Percentiles rank a stretch among this genome's conserved stretches.
These are phyloP conservation scores for Lactifluus pinguis DNA, from an alignment of 768 basidiomycete species.

Conservation along the genomic window DNA sequence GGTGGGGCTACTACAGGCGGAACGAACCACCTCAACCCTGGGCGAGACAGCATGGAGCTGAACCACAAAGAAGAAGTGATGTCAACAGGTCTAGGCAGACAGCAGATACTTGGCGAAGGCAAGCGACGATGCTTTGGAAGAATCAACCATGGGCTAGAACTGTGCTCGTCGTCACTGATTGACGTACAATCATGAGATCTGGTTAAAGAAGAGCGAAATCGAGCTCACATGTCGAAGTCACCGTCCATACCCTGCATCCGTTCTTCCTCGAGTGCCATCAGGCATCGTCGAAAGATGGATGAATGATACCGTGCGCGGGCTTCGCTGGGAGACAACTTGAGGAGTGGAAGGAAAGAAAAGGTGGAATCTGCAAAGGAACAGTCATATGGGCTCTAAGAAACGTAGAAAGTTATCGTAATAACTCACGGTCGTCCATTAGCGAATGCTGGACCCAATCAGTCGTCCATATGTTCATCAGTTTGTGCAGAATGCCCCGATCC, in stretches of 20 bases:
- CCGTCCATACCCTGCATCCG: constrained; percentile 31
- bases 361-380: constrained; percentile 33
- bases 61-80: constrained; percentile 58
- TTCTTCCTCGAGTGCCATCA: constrained; percentile 43
- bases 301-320: constrained; percentile 51
- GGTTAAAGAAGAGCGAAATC: background rate
- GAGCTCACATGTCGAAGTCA: constrained; percentile 38
- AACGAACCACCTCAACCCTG: constrained; percentile 73
- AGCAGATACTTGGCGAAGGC: constrained; percentile 26
- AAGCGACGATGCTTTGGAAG: constrained; percentile 24
- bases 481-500: constrained; percentile 48
- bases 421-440: constrained; percentile 52
- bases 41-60: constrained; percentile 73
- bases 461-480: constrained; percentile 86
- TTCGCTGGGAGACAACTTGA: constrained; percentile 55
- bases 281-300: constrained; percentile 48
- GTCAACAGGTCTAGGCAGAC: constrained; percentile 45
- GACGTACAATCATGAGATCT: background rate
- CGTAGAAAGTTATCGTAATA: constrained; percentile 3
- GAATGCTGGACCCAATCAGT: constrained; percentile 72
- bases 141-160: constrained; percentile 30
- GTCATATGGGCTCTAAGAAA: constrained; percentile 16
- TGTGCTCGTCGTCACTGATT: constrained; percentile 9
- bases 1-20: constrained; percentile 83
- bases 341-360: constrained; percentile 74